Conservation (phyloP, 1,284 basidiomycete species). For the Apiotrichum sp. region DNA sequence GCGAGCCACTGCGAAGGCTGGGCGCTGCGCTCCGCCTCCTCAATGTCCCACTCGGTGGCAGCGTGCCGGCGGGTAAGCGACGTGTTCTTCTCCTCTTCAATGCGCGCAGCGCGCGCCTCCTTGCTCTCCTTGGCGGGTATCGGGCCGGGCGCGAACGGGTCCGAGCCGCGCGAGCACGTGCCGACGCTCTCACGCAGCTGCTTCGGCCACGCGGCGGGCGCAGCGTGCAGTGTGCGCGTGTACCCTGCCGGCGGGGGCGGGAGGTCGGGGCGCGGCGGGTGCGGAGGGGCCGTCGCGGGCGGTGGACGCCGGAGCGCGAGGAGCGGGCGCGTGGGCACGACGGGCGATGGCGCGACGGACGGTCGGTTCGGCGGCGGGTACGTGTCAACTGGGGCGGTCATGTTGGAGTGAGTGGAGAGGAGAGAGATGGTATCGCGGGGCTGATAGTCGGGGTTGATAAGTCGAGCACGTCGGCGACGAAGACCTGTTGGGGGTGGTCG, state of each 20-base stretch:
- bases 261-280: slow-evolving; percentile 17
- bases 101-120: slow-evolving; percentile 35
- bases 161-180: slow-evolving; percentile 16
- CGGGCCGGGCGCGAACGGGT: slow-evolving; percentile 12
- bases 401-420: not conserved
- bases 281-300: slow-evolving; percentile 9
- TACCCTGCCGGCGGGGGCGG: slow-evolving; percentile 44
- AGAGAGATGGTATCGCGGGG: too few species aligned
- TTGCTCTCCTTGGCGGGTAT: slow-evolving; percentile 11
- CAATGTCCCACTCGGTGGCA: slow-evolving; percentile 4
- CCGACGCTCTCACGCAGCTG: slow-evolving; percentile 27
- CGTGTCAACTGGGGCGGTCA: not conserved
- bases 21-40: slow-evolving; percentile 19
- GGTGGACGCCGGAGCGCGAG: slow-evolving; percentile 1
- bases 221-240: slow-evolving; percentile 57
- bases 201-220: slow-evolving; percentile 31
- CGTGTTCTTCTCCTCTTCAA: slow-evolving; percentile 12
- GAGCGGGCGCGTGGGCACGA: not conserved
- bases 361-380: not conserved
- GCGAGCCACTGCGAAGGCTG: slow-evolving; percentile 42
- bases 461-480: too few species aligned
- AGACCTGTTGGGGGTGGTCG: too few species aligned
- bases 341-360: slow-evolving; percentile 2
- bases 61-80: slow-evolving; percentile 3
- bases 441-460: too few species aligned